Conservation (phyloP, 2,329 filamentous ascomycete species). For the Aspergillus ochraceus region DNA sequence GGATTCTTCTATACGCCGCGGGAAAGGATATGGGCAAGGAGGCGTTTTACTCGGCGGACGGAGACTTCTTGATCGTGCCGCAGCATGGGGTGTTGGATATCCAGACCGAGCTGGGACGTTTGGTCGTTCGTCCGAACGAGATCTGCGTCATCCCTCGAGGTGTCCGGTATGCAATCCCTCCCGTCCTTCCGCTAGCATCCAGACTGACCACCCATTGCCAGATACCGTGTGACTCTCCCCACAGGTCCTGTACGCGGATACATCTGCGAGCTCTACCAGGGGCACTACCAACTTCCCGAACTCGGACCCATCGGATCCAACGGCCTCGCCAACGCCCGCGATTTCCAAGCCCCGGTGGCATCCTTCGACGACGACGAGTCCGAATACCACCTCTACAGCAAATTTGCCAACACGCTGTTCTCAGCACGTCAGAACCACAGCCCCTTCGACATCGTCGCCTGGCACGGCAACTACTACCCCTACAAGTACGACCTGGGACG, state of each 20-base stretch:
- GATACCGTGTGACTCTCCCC: conserved; percentile 68
- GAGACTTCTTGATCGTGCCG: conserved; percentile 73
- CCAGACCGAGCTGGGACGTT: conserved; percentile 71
- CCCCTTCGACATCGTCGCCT: conserved; percentile 76
- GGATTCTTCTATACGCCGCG: conserved; percentile 77
- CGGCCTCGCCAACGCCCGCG: conserved; percentile 70
- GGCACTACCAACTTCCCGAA: conserved; percentile 70
- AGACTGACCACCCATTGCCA: conserved; percentile 9
- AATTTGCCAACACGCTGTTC: conserved; percentile 69
- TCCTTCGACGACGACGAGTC: conserved; percentile 64
- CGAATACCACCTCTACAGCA: conserved; percentile 59
- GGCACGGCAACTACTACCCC: conserved; percentile 78
- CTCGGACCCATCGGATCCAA: conserved; percentile 73
- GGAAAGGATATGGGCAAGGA: conserved; percentile 75
- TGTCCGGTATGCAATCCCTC: conserved; percentile 48
- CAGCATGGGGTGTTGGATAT: conserved; percentile 75
- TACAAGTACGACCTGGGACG: conserved; percentile 80
- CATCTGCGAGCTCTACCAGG: conserved; percentile 72
- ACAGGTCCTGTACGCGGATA: conserved; percentile 67
- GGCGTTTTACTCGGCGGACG: conserved; percentile 83
- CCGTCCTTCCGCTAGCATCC: not conserved
- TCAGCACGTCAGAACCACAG: conserved; percentile 66
- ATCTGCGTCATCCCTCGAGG: conserved; percentile 75
- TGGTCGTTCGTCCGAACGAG: conserved; percentile 76
- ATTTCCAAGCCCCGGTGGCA: conserved; percentile 73